phyloP scores from a whole-genome alignment of 2,329 filamentous ascomycete species.

The Aspergillus tanneri region DNA sequence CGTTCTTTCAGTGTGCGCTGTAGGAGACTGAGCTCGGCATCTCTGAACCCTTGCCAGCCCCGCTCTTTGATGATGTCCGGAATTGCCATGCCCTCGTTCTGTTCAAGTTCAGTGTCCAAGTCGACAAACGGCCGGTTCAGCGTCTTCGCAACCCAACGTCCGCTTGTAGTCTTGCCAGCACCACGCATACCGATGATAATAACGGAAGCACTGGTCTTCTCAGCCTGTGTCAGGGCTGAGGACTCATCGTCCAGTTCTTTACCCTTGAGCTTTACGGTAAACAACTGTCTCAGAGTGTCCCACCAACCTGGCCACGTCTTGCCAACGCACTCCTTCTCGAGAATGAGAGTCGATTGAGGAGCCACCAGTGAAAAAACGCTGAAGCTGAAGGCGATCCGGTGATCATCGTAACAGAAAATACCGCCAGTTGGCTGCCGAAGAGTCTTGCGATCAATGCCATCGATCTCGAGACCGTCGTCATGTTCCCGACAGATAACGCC shows the following conservation, averaged over 20 bases:
- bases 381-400: conserved; percentile 98
- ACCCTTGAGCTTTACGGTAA: conserved; percentile 74
- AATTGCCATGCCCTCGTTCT: conserved; percentile 69
- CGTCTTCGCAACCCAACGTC: conserved; percentile 75
- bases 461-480: conserved; percentile 81
- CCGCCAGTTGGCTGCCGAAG: conserved; percentile 60
- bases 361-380: conserved; percentile 77
- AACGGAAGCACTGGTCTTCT: conserved; percentile 62
- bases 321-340: conserved; percentile 87
- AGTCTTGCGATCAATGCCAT: conserved; percentile 55
- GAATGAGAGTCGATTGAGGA: conserved; percentile 70
- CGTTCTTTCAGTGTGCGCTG: conserved; percentile 72
- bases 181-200: conserved; percentile 98
- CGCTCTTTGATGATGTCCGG: conserved; percentile 75
- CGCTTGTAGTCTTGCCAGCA: conserved; percentile 92
- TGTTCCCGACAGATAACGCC: conserved; percentile 82
- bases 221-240: conserved; percentile 38
- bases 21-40: conserved; percentile 73
- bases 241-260: conserved; percentile 56
- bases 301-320: conserved; percentile 99
- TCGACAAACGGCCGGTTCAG: conserved; percentile 79
- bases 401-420: conserved; percentile 93
- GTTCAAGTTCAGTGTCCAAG: conserved; percentile 83
- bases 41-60: conserved; percentile 88
- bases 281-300: conserved; percentile 79